Base-by-base conservation (phyloP, 768 basidiomycete genomes). In the Suillus paluster region DNA sequence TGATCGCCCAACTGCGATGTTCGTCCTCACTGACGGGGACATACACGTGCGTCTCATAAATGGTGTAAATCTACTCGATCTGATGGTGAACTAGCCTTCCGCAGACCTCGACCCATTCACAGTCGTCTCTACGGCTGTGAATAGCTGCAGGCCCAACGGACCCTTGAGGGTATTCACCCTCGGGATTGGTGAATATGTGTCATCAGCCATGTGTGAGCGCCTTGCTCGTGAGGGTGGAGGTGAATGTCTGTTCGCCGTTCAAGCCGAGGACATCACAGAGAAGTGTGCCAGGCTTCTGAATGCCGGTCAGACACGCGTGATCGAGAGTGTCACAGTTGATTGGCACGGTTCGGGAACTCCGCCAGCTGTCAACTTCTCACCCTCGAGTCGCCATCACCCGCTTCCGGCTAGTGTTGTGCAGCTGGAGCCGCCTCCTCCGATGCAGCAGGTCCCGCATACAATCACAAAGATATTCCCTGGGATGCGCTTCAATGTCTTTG, bases 21-120 rank as follows among this genome's bases (percentile, higher is more conserved):
- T 88, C 64, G 70, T 88, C 14, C 73, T 89, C 30, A 89, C 88
- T 2, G 87, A 86, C 62, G 88, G 88, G 19, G 71, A 80, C 57
- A 78, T 83, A 34, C 1, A 74, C 48, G 63, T 71, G 41, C 5
- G 67, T 65, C 42, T 59, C 23, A n/a, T 14, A 17, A n/a, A 5
- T 30, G 4, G 23, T 49, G 34, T 15, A 10, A 6, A 4, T 41
- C 7, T 23, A 58, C 62, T 57, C 33, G 19, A 57, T 34, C 54
- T 30, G 2, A 27, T 0, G 6, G 42, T 30, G 21, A 57, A 33
- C 1, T n/a, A 70, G 75, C 3, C 0, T 2, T 30, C 46, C 58
- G 19, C 76, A 21, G 21, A 52, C 2, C 64, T 76, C 15, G 41
- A 58, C 1, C 64, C 77, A 39, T 54, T 56, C 7, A 25, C 7